Evolutionary conservation across 2,329 filamentous ascomycete genomes (phyloP), one percentile per base, ranked within the genome.

Genomic region (Cladobotryum mycophilum): DNA sequence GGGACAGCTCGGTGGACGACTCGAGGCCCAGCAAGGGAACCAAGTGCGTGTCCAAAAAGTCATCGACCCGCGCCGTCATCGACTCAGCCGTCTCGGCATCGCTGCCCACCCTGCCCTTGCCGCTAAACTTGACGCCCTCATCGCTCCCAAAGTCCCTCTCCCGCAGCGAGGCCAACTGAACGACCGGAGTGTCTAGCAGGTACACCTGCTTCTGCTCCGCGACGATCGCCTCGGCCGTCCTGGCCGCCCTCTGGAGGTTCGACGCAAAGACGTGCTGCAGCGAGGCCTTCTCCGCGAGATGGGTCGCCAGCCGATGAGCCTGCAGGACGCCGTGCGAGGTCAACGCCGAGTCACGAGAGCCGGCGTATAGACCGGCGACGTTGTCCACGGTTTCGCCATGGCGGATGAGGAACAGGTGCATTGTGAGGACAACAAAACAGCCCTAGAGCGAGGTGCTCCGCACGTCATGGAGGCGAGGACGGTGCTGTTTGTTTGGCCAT

Each of bases 311-410:
- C 30, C 82, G 80, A 41, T 77, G 80, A n/a, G 87, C 82, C 67
- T 96, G 90, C 45, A 91, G 76, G 47, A 86, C 78, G 50, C 90
- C 90, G 69, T 96, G 88, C 56, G 82, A 84, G 20, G 90, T 95
- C 59, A 96, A 74, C 38, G 81, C 73, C 1, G 89, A 92, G 69
- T 96, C 88, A 65, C 83, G 86, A 47, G 82, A 80, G 53, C 90
- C 90, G 59, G 90, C 90, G 47, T 87, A 91, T 53, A 88, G 70
- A 49, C 84, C 80, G 38, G 85, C 86, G 52, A 93, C 85, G 67
- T 96, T 96, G 70, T 96, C 88, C 57, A 95, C 87, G 14, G 89
- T 92, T 72, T 96, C 90, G 63, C 85, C 90, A 75, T 96, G 90
- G 51, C 90, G 84, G 61, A 95, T 82, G 60, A 96, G 77, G 61